Evolutionary conservation across 108 stramenopile genomes (phyloP).

Genomic region (Fistulifera solaris): DNA sequence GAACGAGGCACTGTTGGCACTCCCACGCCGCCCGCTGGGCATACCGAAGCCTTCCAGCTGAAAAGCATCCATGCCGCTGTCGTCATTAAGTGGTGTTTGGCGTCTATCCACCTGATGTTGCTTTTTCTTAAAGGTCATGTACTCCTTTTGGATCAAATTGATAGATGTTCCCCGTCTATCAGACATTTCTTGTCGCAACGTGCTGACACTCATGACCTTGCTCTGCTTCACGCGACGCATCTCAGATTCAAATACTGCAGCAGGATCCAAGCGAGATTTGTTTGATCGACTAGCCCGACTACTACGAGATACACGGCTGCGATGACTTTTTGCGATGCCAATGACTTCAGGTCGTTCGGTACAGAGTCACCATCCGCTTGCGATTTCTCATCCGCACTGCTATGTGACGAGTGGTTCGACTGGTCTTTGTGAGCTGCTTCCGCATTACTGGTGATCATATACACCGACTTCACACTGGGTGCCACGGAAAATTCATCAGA

Average conservation of each 20-base stretch:
- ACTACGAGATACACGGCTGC: background rate
- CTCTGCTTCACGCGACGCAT: slow-evolving; percentile 1
- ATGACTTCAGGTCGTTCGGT: too few relatives aligned
- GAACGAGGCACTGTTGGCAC: too few relatives aligned
- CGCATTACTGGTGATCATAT: too few relatives aligned
- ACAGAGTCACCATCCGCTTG: too few relatives aligned
- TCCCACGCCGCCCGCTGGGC: too few relatives aligned
- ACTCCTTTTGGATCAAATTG: slow-evolving; percentile 8
- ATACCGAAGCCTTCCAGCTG: background rate
- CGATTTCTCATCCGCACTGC: too few relatives aligned
- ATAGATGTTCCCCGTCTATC: slow-evolving; percentile 8
- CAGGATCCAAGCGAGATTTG: slow-evolving; percentile 3
- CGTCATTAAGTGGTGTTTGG: background rate
- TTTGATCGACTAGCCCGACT: background rate
- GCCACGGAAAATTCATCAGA: too few relatives aligned
- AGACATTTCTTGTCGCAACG: slow-evolving; percentile 9
- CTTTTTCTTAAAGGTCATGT: background rate
- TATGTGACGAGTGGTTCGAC: too few relatives aligned
- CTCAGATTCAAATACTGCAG: slow-evolving; percentile 7
- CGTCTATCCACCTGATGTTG: background rate
- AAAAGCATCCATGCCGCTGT: background rate
- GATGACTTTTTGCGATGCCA: too few relatives aligned
- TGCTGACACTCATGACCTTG: slow-evolving; percentile 3
- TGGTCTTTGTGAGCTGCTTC: too few relatives aligned
- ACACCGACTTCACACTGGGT: too few relatives aligned